A percentile compares a stretch with the other conserved stretches of the same genome.
phyloP scores from a whole-genome alignment of 2,329 filamentous ascomycete species.

The Exserohilum rostratum region DNA sequence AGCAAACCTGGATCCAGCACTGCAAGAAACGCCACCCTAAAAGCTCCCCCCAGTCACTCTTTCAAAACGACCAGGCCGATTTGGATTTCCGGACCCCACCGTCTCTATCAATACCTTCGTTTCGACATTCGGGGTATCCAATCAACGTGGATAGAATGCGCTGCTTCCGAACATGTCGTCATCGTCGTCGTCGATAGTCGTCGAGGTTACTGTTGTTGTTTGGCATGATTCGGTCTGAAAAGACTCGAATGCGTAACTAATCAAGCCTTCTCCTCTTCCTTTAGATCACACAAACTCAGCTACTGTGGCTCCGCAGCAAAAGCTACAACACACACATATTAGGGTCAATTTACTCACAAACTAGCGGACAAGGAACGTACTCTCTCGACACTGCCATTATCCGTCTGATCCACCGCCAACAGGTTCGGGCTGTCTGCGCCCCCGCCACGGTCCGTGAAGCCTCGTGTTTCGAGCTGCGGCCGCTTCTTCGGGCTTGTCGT shows the following conservation, averaged over 20 bases:
- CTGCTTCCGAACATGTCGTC: not conserved
- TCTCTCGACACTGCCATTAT: conserved; percentile 65
- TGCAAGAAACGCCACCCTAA: conserved; percentile 1
- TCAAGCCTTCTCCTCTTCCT: conserved; percentile 27
- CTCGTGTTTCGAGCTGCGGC: conserved; percentile 65
- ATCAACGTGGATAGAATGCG: not conserved
- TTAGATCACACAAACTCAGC: conserved; percentile 41
- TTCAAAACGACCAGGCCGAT: conserved; percentile 2
- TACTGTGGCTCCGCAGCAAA: conserved; percentile 58
- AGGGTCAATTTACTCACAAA: conserved; percentile 25
- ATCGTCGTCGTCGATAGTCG: not conserved
- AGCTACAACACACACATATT: conserved; percentile 39
- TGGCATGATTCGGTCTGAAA: not conserved
- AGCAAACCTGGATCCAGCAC: conserved; percentile 1
- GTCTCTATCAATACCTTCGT: not conserved
- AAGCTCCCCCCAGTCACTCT: not conserved
- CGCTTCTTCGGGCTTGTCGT: conserved; percentile 41
- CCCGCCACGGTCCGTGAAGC: conserved; percentile 72
- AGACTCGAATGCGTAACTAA: conserved; percentile 8
- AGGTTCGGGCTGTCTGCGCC: conserved; percentile 68
- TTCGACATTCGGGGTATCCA: not conserved
- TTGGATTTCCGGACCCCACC: not conserved
- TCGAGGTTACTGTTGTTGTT: not conserved
- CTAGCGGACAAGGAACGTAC: conserved; percentile 50
- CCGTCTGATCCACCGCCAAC: conserved; percentile 64